Evolutionary conservation across 139 green algal species (phyloP), one percentile per base, ranked within the genome.

Genomic region (Haematococcus sp.): DNA sequence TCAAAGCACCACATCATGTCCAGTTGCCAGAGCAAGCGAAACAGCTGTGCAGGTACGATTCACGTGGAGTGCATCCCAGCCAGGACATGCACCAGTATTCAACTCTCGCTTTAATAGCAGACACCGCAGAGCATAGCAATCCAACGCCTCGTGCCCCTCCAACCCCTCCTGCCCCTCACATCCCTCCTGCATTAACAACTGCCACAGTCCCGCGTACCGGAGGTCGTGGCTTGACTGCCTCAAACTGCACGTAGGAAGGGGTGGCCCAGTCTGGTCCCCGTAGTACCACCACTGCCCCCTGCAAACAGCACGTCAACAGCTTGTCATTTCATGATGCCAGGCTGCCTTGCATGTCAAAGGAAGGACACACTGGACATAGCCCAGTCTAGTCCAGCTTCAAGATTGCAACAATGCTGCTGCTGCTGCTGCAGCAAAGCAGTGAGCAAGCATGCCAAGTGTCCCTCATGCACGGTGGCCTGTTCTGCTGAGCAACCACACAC

Each of bases 261-360:
- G 56, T 65, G 52, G 54, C 64, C 54, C 77, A 97, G 67, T 82
- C 73, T 0, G 88, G 89, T 1, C 40, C 77, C 0, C 56, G 70
- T 27, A 97, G 85, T 40, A 93, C 70, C 28, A 86, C 84, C 35
- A 96, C 91, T 1, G 90, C 89, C 1, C 74, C 92, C 73, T 81
- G 75, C 63, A 20, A 16, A 35, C 7, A 22, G 32, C 11, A 13
- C n/a, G 61, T 19, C 34, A 30, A 28, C 31, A 13, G 33, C 7
- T 16, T 4, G 3, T 51, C 30, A 4, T 51, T 4, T 30, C 15
- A 3, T 52, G 61, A 68, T 44, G 17, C 23, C 23, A 65, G 23
- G 28, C 23, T 34, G 58, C 25, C 11, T 35, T 66, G 60, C 7
- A 65, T 40, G 23, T 9, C 54, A 32, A 61, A 32, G 16, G 4